Percentiles rank a stretch among this genome's conserved stretches.
Conservation (phyloP, 2,329 filamentous ascomycete species). For the Colletotrichum tropicicola region DNA sequence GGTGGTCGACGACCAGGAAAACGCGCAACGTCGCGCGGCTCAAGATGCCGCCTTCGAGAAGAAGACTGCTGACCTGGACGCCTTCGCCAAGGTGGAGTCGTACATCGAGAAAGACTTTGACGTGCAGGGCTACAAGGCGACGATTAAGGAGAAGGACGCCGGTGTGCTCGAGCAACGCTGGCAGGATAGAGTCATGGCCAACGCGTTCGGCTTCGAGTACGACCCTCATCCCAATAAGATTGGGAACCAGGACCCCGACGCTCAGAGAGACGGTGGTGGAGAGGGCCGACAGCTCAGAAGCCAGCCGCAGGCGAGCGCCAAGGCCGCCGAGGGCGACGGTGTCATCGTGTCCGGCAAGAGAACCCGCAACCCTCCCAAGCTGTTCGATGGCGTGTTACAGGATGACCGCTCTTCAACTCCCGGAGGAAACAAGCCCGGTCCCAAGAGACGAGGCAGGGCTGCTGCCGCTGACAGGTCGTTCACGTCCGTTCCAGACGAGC, state of each 20-base stretch:
- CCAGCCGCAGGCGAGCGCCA: conserved; percentile 65
- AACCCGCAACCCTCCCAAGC: conserved; percentile 58
- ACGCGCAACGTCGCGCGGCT: conserved; percentile 58
- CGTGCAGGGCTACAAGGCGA: conserved; percentile 60
- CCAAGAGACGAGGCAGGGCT: conserved; percentile 41
- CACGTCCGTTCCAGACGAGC: conserved; percentile 7
- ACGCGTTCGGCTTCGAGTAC: conserved; percentile 69
- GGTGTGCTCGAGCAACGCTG: conserved; percentile 51
- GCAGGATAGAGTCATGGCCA: conserved; percentile 67
- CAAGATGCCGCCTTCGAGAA: conserved; percentile 59
- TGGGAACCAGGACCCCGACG: conserved; percentile 66
- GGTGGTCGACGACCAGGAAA: conserved; percentile 66
- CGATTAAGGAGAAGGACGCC: conserved; percentile 44
- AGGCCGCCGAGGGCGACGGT: conserved; percentile 60
- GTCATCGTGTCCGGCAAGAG: conserved; percentile 62
- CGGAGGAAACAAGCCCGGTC: conserved; percentile 30
- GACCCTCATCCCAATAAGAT: conserved; percentile 66
- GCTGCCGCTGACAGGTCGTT: conserved; percentile 10
- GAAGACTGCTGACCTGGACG: conserved; percentile 50
- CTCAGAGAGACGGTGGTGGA: conserved; percentile 63
- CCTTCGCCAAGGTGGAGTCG: conserved; percentile 45
- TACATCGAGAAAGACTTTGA: conserved; percentile 62
- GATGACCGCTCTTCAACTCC: conserved; percentile 61
- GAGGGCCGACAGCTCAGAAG: conserved; percentile 65
- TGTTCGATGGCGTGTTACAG: conserved; percentile 60